Percentiles rank a stretch among this genome's conserved stretches.
phyloP scores from a whole-genome alignment of 257 asterid genomes.

The Plectranthus barbatus region DNA sequence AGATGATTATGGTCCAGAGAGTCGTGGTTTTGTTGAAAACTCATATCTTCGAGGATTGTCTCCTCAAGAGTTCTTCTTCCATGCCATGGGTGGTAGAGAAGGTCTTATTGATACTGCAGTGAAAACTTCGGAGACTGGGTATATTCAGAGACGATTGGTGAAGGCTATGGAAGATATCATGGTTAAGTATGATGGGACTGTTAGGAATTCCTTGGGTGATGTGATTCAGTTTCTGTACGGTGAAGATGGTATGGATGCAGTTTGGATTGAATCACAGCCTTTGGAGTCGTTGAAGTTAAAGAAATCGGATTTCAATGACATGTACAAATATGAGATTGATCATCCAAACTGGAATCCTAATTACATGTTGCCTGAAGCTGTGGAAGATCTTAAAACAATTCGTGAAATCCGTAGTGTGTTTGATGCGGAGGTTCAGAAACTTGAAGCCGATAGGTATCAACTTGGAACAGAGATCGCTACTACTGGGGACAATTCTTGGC shows the following conservation, averaged over 20 bases:
- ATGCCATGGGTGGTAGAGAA: conserved; percentile 99
- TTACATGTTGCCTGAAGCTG: conserved; percentile 79
- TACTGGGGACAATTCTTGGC: conserved; percentile 92
- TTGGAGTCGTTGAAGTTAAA: conserved; percentile 88
- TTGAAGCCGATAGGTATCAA: conserved; percentile 80
- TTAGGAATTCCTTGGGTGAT: conserved; percentile 93
- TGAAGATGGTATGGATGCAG: conserved; percentile 99
- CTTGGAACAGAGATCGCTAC: conserved; percentile 94
- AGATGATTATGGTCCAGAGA: conserved; percentile 94
- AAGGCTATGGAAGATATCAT: conserved; percentile 99
- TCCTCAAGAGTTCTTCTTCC: conserved; percentile 98
- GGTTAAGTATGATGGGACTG: conserved; percentile 99
- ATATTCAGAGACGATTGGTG: conserved; percentile 92
- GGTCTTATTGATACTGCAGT: conserved; percentile 99
- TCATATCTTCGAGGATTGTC: conserved; percentile 94
- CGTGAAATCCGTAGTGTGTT: conserved; percentile 94
- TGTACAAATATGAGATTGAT: conserved; percentile 86
- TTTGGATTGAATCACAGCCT: conserved; percentile 95
- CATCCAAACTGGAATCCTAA: conserved; percentile 75
- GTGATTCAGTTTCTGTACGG: conserved; percentile 98
- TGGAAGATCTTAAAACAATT: conserved; percentile 82
- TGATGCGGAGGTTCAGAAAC: conserved; percentile 95
- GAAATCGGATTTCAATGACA: conserved; percentile 50
- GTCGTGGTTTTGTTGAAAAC: conserved; percentile 99
- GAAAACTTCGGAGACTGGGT: conserved; percentile 98